Conservation (phyloP, 2,329 filamentous ascomycete genomes). For the Cyphellophora attinorum region DNA sequence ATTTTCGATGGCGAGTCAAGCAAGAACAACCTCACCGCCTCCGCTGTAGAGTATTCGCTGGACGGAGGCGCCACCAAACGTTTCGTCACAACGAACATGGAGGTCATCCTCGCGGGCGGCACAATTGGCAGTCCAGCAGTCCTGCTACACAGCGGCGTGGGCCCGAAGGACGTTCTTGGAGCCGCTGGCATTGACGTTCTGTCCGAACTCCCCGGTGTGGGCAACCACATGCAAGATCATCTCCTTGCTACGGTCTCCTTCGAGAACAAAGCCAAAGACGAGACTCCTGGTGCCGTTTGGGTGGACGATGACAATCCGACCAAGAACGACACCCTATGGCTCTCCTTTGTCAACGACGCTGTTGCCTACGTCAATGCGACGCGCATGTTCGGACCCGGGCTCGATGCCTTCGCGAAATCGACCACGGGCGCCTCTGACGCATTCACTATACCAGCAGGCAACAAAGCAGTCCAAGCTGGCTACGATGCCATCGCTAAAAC, state of each 20-base stretch:
- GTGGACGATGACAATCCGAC: conserved; percentile 19
- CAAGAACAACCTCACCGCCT: conserved; percentile 21
- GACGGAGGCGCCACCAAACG: conserved; percentile 21
- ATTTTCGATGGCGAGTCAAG: conserved; percentile 19
- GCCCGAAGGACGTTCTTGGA: conserved; percentile 45
- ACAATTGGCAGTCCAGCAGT: conserved; percentile 57
- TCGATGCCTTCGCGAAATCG: conserved; percentile 4
- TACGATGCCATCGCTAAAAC: conserved; percentile 16
- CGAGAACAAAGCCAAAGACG: conserved; percentile 16
- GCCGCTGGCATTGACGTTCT: conserved; percentile 45
- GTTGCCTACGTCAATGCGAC: conserved; percentile 15
- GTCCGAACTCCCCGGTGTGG: conserved; percentile 52
- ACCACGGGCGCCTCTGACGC: conserved; percentile 5
- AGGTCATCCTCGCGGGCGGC: conserved; percentile 41
- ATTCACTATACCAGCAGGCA: conserved; percentile 4
- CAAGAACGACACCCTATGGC: conserved; percentile 11
- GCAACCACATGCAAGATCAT: conserved; percentile 56
- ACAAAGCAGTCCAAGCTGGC: conserved; percentile 12
- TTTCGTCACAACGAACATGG: conserved; percentile 31
- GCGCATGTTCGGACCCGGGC: conserved; percentile 14
- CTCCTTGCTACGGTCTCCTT: conserved; percentile 32
- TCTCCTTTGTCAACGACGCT: conserved; percentile 15
- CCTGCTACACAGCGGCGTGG: conserved; percentile 55
- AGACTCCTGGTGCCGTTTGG: conserved; percentile 23
- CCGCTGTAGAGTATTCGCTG: conserved; percentile 23